Conservation (phyloP, 108 stramenopile species). For the Cyclotella sp. region DNA sequence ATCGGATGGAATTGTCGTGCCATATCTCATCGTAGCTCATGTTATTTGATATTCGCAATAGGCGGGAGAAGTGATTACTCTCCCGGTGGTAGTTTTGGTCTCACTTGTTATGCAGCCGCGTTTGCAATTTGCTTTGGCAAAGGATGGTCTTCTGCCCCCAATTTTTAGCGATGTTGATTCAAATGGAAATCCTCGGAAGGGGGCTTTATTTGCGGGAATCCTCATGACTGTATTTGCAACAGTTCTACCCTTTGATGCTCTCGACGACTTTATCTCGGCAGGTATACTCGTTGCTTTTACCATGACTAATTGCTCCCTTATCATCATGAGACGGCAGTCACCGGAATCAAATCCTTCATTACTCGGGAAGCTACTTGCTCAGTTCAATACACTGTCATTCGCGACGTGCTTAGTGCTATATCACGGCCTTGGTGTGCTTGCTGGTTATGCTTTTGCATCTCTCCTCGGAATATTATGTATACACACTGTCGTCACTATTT, state of each 20-base stretch:
- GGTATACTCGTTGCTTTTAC: constrained; percentile 79
- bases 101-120: constrained; percentile 91
- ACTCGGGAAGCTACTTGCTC: constrained; percentile 37
- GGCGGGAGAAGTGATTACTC: constrained; percentile 85
- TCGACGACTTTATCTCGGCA: constrained; percentile 86
- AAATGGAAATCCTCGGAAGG: constrained; percentile 72
- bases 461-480: constrained; percentile 21
- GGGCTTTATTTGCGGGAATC: constrained; percentile 75
- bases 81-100: constrained; percentile 93
- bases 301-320: constrained; percentile 68
- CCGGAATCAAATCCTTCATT: constrained; percentile 39
- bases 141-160: constrained; percentile 86
- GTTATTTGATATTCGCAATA: not conserved
- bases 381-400: constrained; percentile 56
- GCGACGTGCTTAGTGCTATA: constrained; percentile 40
- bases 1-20: not conserved
- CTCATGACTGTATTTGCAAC: constrained; percentile 80
- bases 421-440: constrained; percentile 21
- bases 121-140: constrained; percentile 83
- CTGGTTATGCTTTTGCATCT: constrained; percentile 33
- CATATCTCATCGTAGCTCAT: too few species aligned
- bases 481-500: constrained; percentile 26
- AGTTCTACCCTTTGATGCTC: constrained; percentile 81
- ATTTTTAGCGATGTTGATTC: constrained; percentile 72
- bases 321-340: constrained; percentile 62